Evolutionary conservation across 345 rosid species (phyloP), one percentile per base, ranked within the genome.

Genomic region (Citrus trifoliata): DNA sequence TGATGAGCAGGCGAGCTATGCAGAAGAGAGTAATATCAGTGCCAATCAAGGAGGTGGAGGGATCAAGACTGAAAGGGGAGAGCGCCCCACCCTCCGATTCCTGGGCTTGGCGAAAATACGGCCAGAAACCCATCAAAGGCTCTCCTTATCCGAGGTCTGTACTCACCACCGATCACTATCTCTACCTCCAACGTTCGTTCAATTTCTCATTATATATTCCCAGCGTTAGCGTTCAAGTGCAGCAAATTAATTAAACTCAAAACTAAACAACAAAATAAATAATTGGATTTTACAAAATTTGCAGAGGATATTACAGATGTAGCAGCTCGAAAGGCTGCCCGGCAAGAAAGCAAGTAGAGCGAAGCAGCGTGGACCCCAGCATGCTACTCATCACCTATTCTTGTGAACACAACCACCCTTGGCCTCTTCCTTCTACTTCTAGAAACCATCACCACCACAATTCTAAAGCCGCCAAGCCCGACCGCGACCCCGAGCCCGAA

Each of bases 101-200:
- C 13, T 96, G 98, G 98, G 97, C 99, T 0, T 96, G 99, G 99
- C 81, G 99, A 78, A 96, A 96, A 78, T 96, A 96, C 78, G 99
- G 99, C 56, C 99, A 96, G 74, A 96, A 96, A 80, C 99, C 99
- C 80, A 94, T 96, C 90, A 96, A 96, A 79, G 99, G 99, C 42
- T 93, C 99, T 21, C 96, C 96, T 30, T 96, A 91, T 81, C 99
- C 99, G 25, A 91, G 97, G 97, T 91, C 75, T 10, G 38, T 35
- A 53, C 58, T 16, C 58, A 53, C 56, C 18, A 51, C 7, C 4
- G 51, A 12, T 42, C 51, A 42, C 51, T 3, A 42, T 42, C 4
- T 42, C 16, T 10, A 3, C 3, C 51, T 10, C 51, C 18, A 13
- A 13, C 51, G 51, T 46, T 46, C 51, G 18, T 13, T 46, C 10